Conservation (phyloP, 2,329 filamentous ascomycete species). For the Hypomyces rosellus region DNA sequence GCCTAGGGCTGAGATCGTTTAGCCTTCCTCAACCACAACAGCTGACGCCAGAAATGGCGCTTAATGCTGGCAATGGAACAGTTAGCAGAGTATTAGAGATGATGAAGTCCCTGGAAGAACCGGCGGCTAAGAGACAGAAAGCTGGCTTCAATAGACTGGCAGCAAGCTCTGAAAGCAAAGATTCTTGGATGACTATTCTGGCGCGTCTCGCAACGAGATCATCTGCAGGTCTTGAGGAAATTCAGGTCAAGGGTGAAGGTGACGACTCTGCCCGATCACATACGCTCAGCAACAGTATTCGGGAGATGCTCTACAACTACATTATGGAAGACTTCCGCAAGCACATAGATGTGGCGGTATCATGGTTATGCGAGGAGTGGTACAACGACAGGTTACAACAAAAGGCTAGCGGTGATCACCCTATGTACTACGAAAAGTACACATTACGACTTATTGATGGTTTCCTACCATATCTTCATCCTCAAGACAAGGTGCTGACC, state of each 20-base stretch:
- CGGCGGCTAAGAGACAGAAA: slow-evolving; percentile 53
- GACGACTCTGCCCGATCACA: slow-evolving; percentile 31
- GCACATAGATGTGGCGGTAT: slow-evolving; percentile 83
- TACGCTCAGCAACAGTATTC: slow-evolving; percentile 62
- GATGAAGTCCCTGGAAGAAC: slow-evolving; percentile 66
- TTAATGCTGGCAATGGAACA: slow-evolving; percentile 68
- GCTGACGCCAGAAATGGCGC: slow-evolving; percentile 63
- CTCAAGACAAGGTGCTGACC: slow-evolving; percentile 82
- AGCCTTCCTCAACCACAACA: slow-evolving; percentile 70
- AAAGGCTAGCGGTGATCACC: slow-evolving; percentile 39
- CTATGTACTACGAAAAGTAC: slow-evolving; percentile 71
- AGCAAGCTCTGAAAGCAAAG: slow-evolving; percentile 74
- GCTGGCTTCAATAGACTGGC: slow-evolving; percentile 78
- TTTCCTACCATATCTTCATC: slow-evolving; percentile 84
- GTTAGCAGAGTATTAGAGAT: slow-evolving; percentile 73
- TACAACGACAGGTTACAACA: slow-evolving; percentile 68
- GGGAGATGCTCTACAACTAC: slow-evolving; percentile 76
- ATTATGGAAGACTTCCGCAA: slow-evolving; percentile 87
- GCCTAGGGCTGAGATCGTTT: slow-evolving; percentile 70
- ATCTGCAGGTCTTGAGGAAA: slow-evolving; percentile 60
- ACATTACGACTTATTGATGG: slow-evolving; percentile 77
- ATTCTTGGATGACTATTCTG: slow-evolving; percentile 87
- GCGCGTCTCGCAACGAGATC: slow-evolving; percentile 79
- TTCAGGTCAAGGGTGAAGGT: slow-evolving; percentile 55
- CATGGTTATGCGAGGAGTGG: slow-evolving; percentile 97